Evolutionary conservation across 2,329 filamentous ascomycete genomes (phyloP), one percentile per base, ranked within the genome.

Genomic region (Talaromyces sp.): DNA sequence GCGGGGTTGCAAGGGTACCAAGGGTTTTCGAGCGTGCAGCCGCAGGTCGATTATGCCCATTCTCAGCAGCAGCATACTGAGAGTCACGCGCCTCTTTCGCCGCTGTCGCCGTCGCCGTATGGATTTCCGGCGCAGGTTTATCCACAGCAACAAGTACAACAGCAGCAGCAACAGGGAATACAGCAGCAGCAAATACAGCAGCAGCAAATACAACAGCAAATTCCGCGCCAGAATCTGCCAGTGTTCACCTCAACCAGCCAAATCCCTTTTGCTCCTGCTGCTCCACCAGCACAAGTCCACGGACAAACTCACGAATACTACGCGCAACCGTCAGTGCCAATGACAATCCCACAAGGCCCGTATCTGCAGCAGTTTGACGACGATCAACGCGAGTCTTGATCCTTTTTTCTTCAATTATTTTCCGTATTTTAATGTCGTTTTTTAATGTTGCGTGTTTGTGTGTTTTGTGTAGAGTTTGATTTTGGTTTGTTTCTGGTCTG

Each of bases 211-310:
- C 22, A 22, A 22, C n/a, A 22, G 44, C 44, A 47, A 47, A 19
- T 47, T 9, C 44, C 19, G 11, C 49, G 27, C 11, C 25, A 53
- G 25, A 73, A 78, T 25, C 70, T 84, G 30, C 82, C 82, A 2
- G 72, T 81, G 0, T 82, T 84, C 62, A 80, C 78, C 19, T 75
- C 82, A 0, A 78, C 67, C 47, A 75, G 75, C 4, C 69, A 72
- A 4, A 81, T 81, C 62, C 76, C 75, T 6, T 81, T 81, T 69
- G 73, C 73, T 2, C 52, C 49, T 9, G 49, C 28, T 30, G 8
- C 28, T 5, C 33, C 11, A 36, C 33, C 11, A 17, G 33, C 10
- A 22, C 9, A 10, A 27, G 19, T 25, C 44, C 44, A 25, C 49
- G 13, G 17, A 22, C 49, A n/a, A 53, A 7, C 19, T 30, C 10